phyloP scores from a whole-genome alignment of 1,284 basidiomycete species.

The Pseudozyma hubeiensis region DNA sequence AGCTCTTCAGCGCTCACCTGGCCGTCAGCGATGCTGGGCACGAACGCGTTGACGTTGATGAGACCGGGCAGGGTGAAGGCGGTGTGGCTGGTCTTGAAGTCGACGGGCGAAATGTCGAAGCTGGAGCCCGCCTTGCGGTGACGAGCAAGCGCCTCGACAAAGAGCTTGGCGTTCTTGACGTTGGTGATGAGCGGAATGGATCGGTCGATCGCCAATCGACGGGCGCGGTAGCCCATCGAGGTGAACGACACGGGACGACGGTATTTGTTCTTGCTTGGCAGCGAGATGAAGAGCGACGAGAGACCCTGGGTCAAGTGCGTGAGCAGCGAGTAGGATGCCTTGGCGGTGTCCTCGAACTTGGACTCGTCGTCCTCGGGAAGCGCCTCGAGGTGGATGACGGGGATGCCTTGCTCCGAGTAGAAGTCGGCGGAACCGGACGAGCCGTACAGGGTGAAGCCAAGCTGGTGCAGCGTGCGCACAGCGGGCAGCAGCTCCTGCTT shows the following conservation, averaged over 20 bases:
- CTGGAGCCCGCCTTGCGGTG: constrained; percentile 75
- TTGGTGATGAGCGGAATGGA: constrained; percentile 97
- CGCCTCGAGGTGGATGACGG: constrained; percentile 67
- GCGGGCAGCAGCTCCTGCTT: constrained; percentile 95
- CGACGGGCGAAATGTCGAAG: constrained; percentile 88
- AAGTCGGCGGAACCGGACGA: constrained; percentile 87
- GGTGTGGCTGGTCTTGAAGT: constrained; percentile 90
- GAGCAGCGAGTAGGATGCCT: constrained; percentile 66
- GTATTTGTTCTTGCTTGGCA: constrained; percentile 98
- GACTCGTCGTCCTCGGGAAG: constrained; percentile 66
- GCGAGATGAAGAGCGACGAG: constrained; percentile 89
- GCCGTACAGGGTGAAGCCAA: constrained; percentile 96
- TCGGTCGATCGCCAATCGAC: constrained; percentile 99
- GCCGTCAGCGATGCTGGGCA: constrained; percentile 77
- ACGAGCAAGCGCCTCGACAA: constrained; percentile 90
- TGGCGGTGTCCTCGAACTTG: constrained; percentile 61
- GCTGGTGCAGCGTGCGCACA: constrained; percentile 93
- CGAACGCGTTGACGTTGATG: constrained; percentile 87
- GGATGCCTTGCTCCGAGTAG: constrained; percentile 67
- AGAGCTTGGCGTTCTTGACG: constrained; percentile 97
- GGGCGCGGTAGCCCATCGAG: constrained; percentile 94
- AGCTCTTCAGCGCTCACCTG: constrained; percentile 75
- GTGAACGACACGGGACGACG: constrained; percentile 96
- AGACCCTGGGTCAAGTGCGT: constrained; percentile 65
- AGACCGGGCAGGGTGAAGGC: constrained; percentile 93